Evolutionary conservation across 768 basidiomycete species (phyloP).

Genomic region (Suillus brevipes): DNA sequence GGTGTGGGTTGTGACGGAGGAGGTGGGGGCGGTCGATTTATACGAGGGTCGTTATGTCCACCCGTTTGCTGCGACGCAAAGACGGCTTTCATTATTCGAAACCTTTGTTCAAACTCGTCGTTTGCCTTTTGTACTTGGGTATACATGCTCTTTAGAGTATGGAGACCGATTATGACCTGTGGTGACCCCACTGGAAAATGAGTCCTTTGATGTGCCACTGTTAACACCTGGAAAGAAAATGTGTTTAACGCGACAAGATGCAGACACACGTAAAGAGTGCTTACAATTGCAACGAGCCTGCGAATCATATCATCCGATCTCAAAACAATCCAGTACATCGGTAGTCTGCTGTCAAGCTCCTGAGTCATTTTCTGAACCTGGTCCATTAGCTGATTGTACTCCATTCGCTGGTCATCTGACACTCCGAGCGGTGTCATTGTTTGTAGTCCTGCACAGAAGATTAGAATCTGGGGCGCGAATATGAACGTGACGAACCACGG

Average conservation of each 20-base stretch:
- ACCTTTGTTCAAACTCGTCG: constrained; percentile 38
- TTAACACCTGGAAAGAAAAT: constrained; percentile 37
- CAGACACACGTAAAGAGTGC: constrained; percentile 29
- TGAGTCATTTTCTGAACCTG: constrained; percentile 42
- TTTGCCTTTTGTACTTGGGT: constrained; percentile 42
- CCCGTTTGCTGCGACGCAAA: constrained; percentile 5
- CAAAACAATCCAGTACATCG: constrained; percentile 45
- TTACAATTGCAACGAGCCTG: constrained; percentile 55
- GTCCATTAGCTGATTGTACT: constrained; percentile 54
- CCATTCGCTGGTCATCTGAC: constrained; percentile 52
- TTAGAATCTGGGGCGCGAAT: constrained; percentile 17
- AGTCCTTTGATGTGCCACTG: constrained; percentile 38
- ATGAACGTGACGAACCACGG: constrained; percentile 26
- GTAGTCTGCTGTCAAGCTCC: constrained; percentile 54
- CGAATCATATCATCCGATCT: constrained; percentile 50
- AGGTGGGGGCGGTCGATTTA: constrained; percentile 10
- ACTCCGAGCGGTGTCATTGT: constrained; percentile 40
- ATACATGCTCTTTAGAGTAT: constrained; percentile 45
- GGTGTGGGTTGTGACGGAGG: constrained; percentile 17
- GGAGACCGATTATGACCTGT: constrained; percentile 36
- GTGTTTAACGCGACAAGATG: constrained; percentile 14
- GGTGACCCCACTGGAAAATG: constrained; percentile 25
- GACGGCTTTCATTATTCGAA: constrained; percentile 25
- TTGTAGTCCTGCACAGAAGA: constrained; percentile 33
- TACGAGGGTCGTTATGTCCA: neutral